Conservation (phyloP, 345 rosid genomes). For the Clausena lansium region DNA sequence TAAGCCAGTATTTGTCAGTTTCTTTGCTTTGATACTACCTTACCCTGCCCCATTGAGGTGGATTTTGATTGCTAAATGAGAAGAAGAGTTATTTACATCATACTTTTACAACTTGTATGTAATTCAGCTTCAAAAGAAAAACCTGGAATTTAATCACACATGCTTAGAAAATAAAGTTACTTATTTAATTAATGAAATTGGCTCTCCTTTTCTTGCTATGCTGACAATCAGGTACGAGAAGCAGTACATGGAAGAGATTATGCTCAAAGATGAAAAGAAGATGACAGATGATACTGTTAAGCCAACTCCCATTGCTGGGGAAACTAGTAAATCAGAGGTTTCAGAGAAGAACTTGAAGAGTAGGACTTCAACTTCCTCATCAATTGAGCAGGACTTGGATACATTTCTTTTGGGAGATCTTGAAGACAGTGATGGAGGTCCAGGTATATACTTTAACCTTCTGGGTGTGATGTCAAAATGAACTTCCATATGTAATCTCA, state of each 20-base stretch:
- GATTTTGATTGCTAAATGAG: background rate
- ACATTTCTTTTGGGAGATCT: conserved; percentile 87
- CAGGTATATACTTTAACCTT: conserved; percentile 42
- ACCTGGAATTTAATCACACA: background rate
- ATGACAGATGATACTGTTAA: conserved; percentile 44
- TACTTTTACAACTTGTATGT: background rate
- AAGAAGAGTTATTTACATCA: background rate
- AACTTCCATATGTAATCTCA: background rate
- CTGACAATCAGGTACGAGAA: conserved; percentile 52
- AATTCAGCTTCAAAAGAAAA: background rate
- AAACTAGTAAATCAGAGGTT: conserved; percentile 27
- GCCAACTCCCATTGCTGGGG: conserved; percentile 41
- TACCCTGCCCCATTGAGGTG: background rate
- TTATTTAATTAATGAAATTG: background rate
- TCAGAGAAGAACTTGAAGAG: conserved; percentile 42
- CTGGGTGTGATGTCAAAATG: background rate
- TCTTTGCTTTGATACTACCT: background rate
- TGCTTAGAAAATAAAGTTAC: background rate
- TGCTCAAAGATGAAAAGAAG: conserved; percentile 60
- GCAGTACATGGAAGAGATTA: conserved; percentile 67
- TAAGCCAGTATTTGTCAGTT: background rate
- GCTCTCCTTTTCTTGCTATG: conserved; percentile 10
- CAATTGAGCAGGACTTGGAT: conserved; percentile 82
- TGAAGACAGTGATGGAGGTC: conserved; percentile 81
- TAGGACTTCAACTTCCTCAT: conserved; percentile 52